A percentile compares a stretch with the other conserved stretches of the same genome.
Conservation (phyloP, 2,329 filamentous ascomycete species). For the Pyrenochaeta sp. region DNA sequence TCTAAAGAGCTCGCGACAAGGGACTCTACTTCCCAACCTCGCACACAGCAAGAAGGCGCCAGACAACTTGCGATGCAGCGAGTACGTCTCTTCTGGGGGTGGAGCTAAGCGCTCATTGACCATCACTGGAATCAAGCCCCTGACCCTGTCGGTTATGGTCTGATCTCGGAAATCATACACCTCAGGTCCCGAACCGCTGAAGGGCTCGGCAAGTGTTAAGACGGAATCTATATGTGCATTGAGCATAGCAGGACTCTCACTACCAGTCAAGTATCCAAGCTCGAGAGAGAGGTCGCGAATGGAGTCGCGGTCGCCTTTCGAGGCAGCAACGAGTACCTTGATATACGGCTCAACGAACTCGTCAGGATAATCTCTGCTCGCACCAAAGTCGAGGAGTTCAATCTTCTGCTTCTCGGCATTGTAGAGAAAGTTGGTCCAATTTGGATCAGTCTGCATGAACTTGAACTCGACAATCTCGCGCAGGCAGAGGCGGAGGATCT, state of each 20-base stretch:
- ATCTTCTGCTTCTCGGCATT: conserved; percentile 76
- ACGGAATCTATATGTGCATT: conserved; percentile 90
- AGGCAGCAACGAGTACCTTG: conserved; percentile 79
- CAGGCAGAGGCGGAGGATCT: conserved; percentile 89
- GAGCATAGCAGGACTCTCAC: conserved; percentile 85
- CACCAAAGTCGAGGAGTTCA: conserved; percentile 94
- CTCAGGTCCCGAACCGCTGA: conserved; percentile 74
- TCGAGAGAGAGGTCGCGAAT: conserved; percentile 75
- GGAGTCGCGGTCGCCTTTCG: conserved; percentile 69
- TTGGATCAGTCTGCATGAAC: conserved; percentile 99
- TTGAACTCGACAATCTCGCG: conserved; percentile 93
- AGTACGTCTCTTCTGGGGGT: conserved; percentile 97
- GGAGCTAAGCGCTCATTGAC: conserved; percentile 85
- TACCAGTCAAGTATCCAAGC: conserved; percentile 90
- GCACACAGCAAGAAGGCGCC: conserved; percentile 95
- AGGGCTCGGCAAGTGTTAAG: conserved; percentile 90
- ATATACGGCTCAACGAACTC: conserved; percentile 84
- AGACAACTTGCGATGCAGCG: conserved; percentile 91
- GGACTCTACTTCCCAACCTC: conserved; percentile 80
- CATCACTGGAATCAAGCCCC: conserved; percentile 90
- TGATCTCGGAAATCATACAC: conserved; percentile 93
- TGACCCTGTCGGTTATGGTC: conserved; percentile 94
- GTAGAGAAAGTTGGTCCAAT: conserved; percentile 99
- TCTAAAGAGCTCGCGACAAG: conserved; percentile 81
- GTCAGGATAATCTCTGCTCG: conserved; percentile 83